phyloP scores from a whole-genome alignment of 306 rosid species.

The Sechiopsis laciniata region DNA sequence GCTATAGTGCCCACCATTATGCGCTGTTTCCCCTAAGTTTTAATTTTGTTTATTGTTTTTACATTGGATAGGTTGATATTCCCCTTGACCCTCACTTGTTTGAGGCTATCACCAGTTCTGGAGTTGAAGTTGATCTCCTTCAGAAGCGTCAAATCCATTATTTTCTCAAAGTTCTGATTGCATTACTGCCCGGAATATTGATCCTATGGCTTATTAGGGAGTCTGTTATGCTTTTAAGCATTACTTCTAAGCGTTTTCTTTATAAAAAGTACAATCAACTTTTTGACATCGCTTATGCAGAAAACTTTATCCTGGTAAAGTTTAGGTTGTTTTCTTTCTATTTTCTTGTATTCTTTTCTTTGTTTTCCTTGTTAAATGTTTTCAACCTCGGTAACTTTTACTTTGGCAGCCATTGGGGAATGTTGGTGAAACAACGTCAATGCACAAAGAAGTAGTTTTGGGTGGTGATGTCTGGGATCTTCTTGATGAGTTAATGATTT shows the following conservation, averaged over 20 bases:
- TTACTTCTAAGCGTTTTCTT: conserved; percentile 70
- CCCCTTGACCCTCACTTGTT: conserved; percentile 88
- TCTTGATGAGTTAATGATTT: conserved; percentile 93
- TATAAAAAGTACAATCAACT: conserved; percentile 86
- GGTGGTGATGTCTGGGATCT: conserved; percentile 99
- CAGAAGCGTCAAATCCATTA: conserved; percentile 79
- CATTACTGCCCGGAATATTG: conserved; percentile 70
- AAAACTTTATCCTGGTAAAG: conserved; percentile 83
- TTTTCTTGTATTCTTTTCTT: conserved; percentile 6
- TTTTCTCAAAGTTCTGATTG: conserved; percentile 76
- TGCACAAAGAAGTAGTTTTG: conserved; percentile 85
- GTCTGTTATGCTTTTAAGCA: conserved; percentile 60
- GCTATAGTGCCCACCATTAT: conserved; percentile 18
- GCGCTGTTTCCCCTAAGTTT: conserved; percentile 17
- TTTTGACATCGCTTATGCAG: conserved; percentile 84
- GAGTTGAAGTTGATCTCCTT: conserved; percentile 91
- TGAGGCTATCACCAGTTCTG: conserved; percentile 79
- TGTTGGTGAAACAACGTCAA: conserved; percentile 71
- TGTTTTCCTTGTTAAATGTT: conserved; percentile 9
- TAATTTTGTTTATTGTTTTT: conserved; percentile 7
- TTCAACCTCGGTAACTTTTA: conserved; percentile 18
- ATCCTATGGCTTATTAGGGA: conserved; percentile 84
- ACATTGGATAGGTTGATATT: conserved; percentile 69
- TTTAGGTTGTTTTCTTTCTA: conserved; percentile 11
- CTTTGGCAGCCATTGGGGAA: conserved; percentile 73